Evolutionary conservation across 257 asterid genomes (phyloP).

Genomic region (Fraxinus cuspidata): DNA sequence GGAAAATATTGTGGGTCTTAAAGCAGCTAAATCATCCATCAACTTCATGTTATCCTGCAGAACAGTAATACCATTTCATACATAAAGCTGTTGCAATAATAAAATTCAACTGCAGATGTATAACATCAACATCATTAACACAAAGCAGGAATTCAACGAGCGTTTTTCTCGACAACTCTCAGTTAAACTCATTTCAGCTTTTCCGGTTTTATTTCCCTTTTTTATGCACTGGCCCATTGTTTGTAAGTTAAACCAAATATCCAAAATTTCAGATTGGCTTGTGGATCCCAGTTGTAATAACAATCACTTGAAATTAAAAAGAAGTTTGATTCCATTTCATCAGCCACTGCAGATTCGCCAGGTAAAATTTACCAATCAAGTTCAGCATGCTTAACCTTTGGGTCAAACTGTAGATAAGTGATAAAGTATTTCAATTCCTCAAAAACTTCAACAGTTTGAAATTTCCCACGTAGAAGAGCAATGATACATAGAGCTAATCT

Average conservation of each 20-base stretch:
- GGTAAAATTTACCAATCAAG: conserved; percentile 4
- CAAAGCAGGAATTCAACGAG: neutral
- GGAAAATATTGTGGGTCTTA: conserved; percentile 89
- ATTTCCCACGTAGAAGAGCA: conserved; percentile 18
- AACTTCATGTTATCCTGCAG: conserved; percentile 89
- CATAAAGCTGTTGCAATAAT: conserved; percentile 19
- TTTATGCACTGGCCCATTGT: conserved; percentile 2
- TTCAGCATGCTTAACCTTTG: conserved; percentile 12
- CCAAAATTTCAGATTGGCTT: neutral
- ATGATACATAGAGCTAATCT: conserved; percentile 18
- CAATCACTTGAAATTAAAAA: conserved; percentile 6
- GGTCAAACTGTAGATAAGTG: neutral
- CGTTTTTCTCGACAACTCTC: conserved; percentile 1
- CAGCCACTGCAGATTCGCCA: conserved; percentile 8
- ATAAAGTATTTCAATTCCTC: neutral
- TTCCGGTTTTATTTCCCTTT: conserved; percentile 1
- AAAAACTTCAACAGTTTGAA: neutral
- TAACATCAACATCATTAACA: conserved; percentile 3
- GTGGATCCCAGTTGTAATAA: conserved; percentile 11
- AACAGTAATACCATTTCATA: conserved; percentile 25
- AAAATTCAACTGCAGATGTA: conserved; percentile 5
- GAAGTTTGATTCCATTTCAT: conserved; percentile 2
- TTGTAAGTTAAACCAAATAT: conserved; percentile 7
- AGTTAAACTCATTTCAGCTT: neutral
- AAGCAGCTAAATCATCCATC: conserved; percentile 88